phyloP scores from a whole-genome alignment of 768 basidiomycete species.

The Xerocomellus amylosporus region DNA sequence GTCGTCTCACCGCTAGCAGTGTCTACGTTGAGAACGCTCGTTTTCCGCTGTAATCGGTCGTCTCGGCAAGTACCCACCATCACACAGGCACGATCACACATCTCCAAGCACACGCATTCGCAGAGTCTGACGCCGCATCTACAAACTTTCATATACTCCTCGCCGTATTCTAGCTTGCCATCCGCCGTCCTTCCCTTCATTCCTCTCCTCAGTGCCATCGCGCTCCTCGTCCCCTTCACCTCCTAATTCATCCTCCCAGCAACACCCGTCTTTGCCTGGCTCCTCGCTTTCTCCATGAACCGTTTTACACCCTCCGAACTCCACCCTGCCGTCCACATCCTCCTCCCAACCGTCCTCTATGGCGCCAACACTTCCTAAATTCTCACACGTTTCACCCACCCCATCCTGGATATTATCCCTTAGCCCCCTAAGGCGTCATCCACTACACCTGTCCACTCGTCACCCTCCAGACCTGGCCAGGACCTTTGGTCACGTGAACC shows the following conservation, averaged over 20 bases:
- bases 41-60: conserved; percentile 60
- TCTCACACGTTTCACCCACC: conserved; percentile 93
- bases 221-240: too few relatives aligned
- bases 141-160: conserved; percentile 63
- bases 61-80: conserved; percentile 76
- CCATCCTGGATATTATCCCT: conserved; percentile 86
- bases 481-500: conserved; percentile 91
- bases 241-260: conserved; percentile 90
- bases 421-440: conserved; percentile 94
- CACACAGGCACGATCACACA: conserved; percentile 58
- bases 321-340: conserved; percentile 80
- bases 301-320: conserved; percentile 75
- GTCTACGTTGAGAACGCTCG: conserved; percentile 29
- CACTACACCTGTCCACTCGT: conserved; percentile 88
- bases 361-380: conserved; percentile 98
- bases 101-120: conserved; percentile 56
- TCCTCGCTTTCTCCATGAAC: conserved; percentile 83
- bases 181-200: conserved; percentile 68
- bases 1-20: background rate
- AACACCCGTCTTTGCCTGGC: conserved; percentile 80
- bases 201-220: conserved; percentile 66
- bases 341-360: conserved; percentile 93
- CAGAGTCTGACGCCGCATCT: conserved; percentile 54
- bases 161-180: conserved; percentile 65
- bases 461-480: conserved; percentile 77